A percentile compares a stretch with the other conserved stretches of the same genome.
Evolutionary conservation across 2,329 filamentous ascomycete genomes (phyloP).

Genomic region (Fusarium secorum): DNA sequence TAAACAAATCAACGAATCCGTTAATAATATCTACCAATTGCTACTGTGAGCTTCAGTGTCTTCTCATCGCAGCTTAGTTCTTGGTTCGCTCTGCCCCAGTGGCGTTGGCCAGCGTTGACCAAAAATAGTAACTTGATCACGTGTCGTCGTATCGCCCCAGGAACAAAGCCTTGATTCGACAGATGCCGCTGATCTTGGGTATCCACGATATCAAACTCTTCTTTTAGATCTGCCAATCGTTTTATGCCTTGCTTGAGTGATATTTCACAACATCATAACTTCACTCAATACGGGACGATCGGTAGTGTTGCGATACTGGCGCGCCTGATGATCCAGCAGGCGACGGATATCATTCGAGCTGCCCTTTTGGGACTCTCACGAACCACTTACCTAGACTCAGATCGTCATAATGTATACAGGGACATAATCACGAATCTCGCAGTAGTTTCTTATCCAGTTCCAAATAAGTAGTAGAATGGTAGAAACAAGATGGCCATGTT

Average conservation of each 20-base stretch:
- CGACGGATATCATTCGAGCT: not conserved
- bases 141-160: constrained; percentile 33
- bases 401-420: not conserved
- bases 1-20: not conserved
- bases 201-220: constrained; percentile 5
- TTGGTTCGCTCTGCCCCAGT: constrained; percentile 1
- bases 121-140: constrained; percentile 41
- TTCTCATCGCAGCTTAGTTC: not conserved
- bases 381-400: not conserved
- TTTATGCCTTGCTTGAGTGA: not conserved
- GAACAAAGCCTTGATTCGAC: constrained; percentile 26
- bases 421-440: not conserved
- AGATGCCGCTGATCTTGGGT: constrained; percentile 9
- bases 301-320: not conserved
- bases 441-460: not conserved
- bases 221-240: not conserved
- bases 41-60: not conserved
- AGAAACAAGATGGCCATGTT: constrained; percentile 36
- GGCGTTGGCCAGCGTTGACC: not conserved
- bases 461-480: not conserved
- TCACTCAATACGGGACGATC: not conserved
- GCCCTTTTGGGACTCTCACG: not conserved
- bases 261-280: not conserved
- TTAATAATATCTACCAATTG: not conserved
- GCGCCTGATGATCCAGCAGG: not conserved